A percentile compares a stretch with the other conserved stretches of the same genome.
Evolutionary conservation across 306 rosid species (phyloP).

Genomic region (Cucumis cinereus): DNA sequence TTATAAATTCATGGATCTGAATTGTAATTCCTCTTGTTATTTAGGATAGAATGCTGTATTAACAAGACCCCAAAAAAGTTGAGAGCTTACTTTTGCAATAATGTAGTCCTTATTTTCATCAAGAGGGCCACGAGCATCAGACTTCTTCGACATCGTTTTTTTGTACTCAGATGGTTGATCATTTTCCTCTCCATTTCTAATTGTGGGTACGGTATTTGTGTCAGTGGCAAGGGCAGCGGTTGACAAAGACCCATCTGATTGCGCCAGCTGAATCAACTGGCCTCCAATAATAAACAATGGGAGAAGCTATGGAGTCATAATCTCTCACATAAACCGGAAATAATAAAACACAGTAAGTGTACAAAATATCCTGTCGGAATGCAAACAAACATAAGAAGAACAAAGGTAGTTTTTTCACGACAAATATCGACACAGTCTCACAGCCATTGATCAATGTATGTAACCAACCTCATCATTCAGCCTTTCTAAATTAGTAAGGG

Average conservation of each 20-base stretch:
- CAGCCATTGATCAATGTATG: neutral
- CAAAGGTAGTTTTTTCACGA: neutral
- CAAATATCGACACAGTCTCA: neutral
- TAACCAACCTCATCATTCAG: conserved; percentile 56
- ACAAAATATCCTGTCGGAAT: neutral
- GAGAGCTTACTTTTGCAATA: conserved; percentile 55
- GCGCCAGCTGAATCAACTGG: conserved; percentile 54
- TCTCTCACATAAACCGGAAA: conserved; percentile 6
- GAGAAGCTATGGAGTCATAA: conserved; percentile 8
- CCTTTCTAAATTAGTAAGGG: conserved; percentile 59
- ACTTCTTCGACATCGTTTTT: conserved; percentile 29
- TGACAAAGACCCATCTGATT: conserved; percentile 31
- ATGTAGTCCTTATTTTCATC: conserved; percentile 29
- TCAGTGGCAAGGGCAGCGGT: no score
- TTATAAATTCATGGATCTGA: neutral
- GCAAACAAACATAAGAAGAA: neutral
- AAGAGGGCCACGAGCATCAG: conserved; percentile 19
- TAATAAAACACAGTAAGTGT: neutral
- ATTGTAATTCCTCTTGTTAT: neutral
- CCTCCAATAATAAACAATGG: conserved; percentile 23
- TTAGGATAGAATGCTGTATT: neutral
- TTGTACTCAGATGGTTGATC: conserved; percentile 20
- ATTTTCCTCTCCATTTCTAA: conserved; percentile 20
- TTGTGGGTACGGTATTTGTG: conserved; percentile 3
- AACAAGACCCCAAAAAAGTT: neutral